Percentiles rank a stretch among this genome's conserved stretches.
Conservation (phyloP, 805 yeast genomes). For the Ogataea paradorogensis region DNA sequence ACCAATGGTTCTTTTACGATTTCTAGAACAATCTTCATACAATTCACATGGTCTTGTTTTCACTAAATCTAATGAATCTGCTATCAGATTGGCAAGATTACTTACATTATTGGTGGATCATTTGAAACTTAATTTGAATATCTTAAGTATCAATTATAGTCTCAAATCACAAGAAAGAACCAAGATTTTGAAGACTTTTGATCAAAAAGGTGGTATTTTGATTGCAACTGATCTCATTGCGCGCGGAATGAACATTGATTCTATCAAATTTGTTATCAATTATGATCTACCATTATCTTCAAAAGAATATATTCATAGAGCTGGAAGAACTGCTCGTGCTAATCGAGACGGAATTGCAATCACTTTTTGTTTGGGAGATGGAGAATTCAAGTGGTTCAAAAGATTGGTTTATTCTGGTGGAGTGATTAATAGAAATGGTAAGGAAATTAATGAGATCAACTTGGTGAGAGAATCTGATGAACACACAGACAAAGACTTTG, state of each 20-base stretch:
- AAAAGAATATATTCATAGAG: conserved; percentile 91
- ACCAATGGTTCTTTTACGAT: conserved; percentile 68
- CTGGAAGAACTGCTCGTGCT: conserved; percentile 98
- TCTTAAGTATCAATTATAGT: conserved; percentile 58
- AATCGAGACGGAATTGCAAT: conserved; percentile 72
- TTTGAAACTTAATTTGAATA: conserved; percentile 14
- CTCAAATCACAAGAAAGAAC: conserved; percentile 51
- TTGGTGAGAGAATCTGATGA: conserved; percentile 23
- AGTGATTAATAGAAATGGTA: conserved; percentile 50
- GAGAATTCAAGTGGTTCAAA: conserved; percentile 67
- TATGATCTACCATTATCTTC: conserved; percentile 88
- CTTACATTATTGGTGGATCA: conserved; percentile 41
- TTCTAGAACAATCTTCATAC: conserved; percentile 40
- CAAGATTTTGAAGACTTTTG: conserved; percentile 58
- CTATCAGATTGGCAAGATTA: conserved; percentile 72
- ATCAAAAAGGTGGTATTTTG: conserved; percentile 45
- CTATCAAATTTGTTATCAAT: conserved; percentile 74
- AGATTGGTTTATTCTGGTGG: conserved; percentile 43
- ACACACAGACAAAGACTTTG: conserved; percentile 23
- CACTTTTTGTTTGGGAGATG: conserved; percentile 70
- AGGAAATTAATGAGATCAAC: conserved; percentile 34
- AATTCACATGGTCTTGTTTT: conserved; percentile 52
- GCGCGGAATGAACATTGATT: conserved; percentile 85
- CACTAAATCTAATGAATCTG: conserved; percentile 78
- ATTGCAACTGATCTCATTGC: conserved; percentile 90